Evolutionary conservation across 495 filamentous ascomycete genomes (phyloP).

Genomic region (Aspergillus funiculosus): DNA sequence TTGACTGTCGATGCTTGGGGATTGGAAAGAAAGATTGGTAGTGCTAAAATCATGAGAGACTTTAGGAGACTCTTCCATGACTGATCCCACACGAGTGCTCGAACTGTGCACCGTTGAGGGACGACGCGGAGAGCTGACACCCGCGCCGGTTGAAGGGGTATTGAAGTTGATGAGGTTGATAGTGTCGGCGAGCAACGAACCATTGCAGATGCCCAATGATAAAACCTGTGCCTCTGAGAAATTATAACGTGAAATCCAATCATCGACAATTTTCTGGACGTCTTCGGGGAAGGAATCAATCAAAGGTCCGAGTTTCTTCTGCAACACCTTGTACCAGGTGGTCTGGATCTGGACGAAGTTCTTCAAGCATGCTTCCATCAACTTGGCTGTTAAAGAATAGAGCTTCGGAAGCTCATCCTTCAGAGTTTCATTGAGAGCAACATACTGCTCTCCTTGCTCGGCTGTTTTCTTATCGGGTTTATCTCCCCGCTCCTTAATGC

Average conservation of each 20-base stretch:
- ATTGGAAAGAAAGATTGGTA: conserved; percentile 32
- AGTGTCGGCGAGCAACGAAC: conserved; percentile 47
- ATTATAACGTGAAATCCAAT: conserved; percentile 71
- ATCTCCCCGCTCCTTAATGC: conserved; percentile 69
- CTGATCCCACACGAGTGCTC: conserved; percentile 53
- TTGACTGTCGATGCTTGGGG: conserved; percentile 30
- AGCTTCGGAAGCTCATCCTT: conserved; percentile 90
- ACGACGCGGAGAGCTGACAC: conserved; percentile 36
- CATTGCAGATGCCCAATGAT: conserved; percentile 54
- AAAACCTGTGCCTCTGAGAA: conserved; percentile 45
- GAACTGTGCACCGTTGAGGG: conserved; percentile 43
- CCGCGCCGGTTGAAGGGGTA: conserved; percentile 42
- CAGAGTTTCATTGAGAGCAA: conserved; percentile 82
- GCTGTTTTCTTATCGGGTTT: conserved; percentile 74
- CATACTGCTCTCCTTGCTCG: conserved; percentile 79
- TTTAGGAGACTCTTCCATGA: conserved; percentile 58
- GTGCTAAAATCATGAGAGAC: conserved; percentile 46
- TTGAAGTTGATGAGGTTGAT: conserved; percentile 49
- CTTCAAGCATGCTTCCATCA: conserved; percentile 71
- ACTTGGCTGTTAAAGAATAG: conserved; percentile 66
- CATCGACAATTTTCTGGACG: conserved; percentile 57
- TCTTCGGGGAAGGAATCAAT: conserved; percentile 65
- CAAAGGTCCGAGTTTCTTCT: conserved; percentile 68
- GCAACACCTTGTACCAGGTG: conserved; percentile 72
- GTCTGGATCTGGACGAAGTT: conserved; percentile 78